Conservation (phyloP, 2,329 filamentous ascomycete genomes). For the Penicillium sp. region DNA sequence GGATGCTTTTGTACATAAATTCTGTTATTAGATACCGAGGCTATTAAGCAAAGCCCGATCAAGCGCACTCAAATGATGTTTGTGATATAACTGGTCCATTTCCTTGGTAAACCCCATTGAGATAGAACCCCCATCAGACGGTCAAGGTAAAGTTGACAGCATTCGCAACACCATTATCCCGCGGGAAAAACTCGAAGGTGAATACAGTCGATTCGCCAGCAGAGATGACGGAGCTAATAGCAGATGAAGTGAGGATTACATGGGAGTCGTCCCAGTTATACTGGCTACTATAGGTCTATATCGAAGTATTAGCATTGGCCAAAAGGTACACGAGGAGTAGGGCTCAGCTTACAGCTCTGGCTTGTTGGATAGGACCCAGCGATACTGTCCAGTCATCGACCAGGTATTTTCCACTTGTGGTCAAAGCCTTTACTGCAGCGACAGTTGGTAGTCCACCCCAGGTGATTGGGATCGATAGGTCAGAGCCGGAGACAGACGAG, state of each 20-base stretch:
- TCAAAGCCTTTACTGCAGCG: conserved; percentile 46
- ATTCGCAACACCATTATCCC: conserved; percentile 40
- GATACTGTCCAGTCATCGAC: conserved; percentile 51
- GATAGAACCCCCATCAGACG: conserved; percentile 20
- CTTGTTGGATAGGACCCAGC: conserved; percentile 46
- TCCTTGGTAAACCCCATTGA: neutral
- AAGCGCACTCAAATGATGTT: neutral
- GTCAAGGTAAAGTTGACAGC: conserved; percentile 43
- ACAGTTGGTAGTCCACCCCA: conserved; percentile 46
- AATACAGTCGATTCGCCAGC: conserved; percentile 42
- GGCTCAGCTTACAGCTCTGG: conserved; percentile 25
- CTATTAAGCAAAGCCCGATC: neutral
- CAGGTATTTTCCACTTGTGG: conserved; percentile 43
- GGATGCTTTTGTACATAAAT: conserved; percentile 2
- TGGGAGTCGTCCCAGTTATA: conserved; percentile 45
- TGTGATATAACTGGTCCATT: neutral
- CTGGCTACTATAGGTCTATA: conserved; percentile 42
- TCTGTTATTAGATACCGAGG: neutral
- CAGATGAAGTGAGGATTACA: conserved; percentile 42
- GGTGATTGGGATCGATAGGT: conserved; percentile 44
- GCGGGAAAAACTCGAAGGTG: conserved; percentile 49
- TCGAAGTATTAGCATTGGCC: neutral
- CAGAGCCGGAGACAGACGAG: conserved; percentile 30
- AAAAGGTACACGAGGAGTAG: neutral
- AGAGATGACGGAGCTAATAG: conserved; percentile 41